Evolutionary conservation across 345 rosid genomes (phyloP).

Genomic region (Melaleuca quinquenervia): DNA sequence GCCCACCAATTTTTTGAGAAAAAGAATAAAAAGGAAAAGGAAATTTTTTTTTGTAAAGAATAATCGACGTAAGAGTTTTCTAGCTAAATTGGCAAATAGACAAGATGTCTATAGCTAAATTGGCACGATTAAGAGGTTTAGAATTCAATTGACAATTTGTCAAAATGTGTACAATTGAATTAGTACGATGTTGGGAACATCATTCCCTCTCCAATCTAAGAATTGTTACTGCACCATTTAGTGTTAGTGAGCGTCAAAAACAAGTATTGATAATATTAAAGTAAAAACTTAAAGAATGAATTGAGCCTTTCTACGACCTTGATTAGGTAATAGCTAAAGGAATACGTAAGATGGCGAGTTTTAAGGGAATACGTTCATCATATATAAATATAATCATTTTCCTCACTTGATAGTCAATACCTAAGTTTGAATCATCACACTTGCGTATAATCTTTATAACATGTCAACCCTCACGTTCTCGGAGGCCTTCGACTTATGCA

Average conservation of each 20-base stretch:
- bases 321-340: background rate
- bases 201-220: too few relatives aligned
- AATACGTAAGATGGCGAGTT: background rate
- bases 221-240: too few relatives aligned
- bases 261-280: background rate
- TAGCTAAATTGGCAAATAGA: too few relatives aligned
- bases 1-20: too few relatives aligned
- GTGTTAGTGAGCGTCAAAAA: background rate
- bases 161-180: too few relatives aligned
- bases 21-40: too few relatives aligned
- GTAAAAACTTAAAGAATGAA: background rate
- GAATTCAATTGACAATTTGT: too few relatives aligned
- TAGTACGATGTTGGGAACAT: too few relatives aligned
- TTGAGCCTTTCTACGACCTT: background rate
- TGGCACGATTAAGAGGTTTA: too few relatives aligned
- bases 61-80: too few relatives aligned
- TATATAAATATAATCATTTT: background rate
- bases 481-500: background rate
- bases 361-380: background rate
- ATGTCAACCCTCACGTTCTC: background rate
- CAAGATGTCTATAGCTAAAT: too few relatives aligned
- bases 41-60: too few relatives aligned
- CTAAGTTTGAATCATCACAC: background rate
- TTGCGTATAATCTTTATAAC: background rate
- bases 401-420: background rate